phyloP scores from a whole-genome alignment of 495 filamentous ascomycete species.

The Neurospora hispaniola region DNA sequence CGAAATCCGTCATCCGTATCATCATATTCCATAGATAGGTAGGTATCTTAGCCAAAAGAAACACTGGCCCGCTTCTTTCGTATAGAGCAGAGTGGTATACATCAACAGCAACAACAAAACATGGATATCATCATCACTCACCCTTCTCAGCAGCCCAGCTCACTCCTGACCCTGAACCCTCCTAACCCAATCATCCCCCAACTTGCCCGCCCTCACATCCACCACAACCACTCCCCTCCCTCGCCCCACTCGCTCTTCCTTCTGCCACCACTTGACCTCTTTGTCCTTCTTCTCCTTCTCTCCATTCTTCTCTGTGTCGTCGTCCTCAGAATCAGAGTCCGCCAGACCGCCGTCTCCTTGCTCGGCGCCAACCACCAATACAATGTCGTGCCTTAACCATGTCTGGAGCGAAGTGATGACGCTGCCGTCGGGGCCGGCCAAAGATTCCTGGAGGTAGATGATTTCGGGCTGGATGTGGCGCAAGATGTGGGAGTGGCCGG shows the following conservation, averaged over 20 bases:
- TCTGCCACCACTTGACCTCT: constrained; percentile 68
- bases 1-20: too few species aligned
- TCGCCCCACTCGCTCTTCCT: constrained; percentile 66
- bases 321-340: constrained; percentile 73
- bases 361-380: constrained; percentile 73
- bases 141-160: constrained; percentile 8
- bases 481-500: constrained; percentile 71
- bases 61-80: background rate
- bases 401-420: constrained; percentile 59
- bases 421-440: constrained; percentile 61
- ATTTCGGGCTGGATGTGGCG: constrained; percentile 72
- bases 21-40: background rate
- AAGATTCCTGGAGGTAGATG: constrained; percentile 74
- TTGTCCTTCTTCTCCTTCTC: constrained; percentile 10
- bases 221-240: constrained; percentile 82
- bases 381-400: constrained; percentile 75
- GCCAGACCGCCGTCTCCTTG: constrained; percentile 75
- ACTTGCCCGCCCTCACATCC: constrained; percentile 58
- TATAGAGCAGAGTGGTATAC: background rate
- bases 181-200: constrained; percentile 64
- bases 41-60: background rate
- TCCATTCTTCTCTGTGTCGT: constrained; percentile 35
- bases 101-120: constrained; percentile 1
- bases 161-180: constrained; percentile 63
- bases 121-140: constrained; percentile 1